Evolutionary conservation across 139 green algal genomes (phyloP).

Genomic region (Yamagishiella unicocca): DNA sequence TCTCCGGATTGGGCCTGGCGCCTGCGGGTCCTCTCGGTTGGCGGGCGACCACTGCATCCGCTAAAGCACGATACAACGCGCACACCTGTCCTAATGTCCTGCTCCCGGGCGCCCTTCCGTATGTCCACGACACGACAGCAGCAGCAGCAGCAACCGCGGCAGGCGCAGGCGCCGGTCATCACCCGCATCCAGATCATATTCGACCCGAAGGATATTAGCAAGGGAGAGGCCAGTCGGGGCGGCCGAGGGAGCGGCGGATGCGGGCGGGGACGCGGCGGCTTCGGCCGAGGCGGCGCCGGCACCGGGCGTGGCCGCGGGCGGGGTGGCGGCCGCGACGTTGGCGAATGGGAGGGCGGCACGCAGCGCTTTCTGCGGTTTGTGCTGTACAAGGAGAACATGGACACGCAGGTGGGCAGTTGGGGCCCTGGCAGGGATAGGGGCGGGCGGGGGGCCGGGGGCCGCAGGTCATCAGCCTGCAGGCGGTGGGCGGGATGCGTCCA

Average conservation of each 20-base stretch:
- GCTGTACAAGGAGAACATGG: slow-evolving; percentile 94
- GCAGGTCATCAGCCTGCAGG: too few relatives aligned
- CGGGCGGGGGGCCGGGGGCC: too few relatives aligned
- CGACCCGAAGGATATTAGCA: background rate
- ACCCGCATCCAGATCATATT: background rate
- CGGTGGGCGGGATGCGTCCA: too few relatives aligned
- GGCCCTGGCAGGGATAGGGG: background rate
- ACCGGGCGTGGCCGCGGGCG: background rate
- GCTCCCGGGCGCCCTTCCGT: too few relatives aligned
- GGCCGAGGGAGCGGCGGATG: background rate
- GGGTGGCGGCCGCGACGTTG: background rate
- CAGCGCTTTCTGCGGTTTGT: slow-evolving; percentile 77
- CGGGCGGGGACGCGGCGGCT: background rate
- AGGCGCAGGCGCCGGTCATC: too few relatives aligned
- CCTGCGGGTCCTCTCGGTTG: too few relatives aligned
- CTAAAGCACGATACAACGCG: too few relatives aligned
- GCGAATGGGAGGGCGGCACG: slow-evolving; percentile 64
- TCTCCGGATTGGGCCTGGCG: too few relatives aligned
- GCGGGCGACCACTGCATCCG: too few relatives aligned
- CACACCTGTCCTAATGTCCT: too few relatives aligned
- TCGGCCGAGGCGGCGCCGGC: background rate
- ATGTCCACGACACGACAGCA: background rate
- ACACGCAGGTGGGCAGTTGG: slow-evolving; percentile 71
- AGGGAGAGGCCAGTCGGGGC: background rate
- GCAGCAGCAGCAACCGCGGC: background rate